Evolutionary conservation across 176 grass and related monocot species (phyloP).

Genomic region (Ananas comosus): DNA sequence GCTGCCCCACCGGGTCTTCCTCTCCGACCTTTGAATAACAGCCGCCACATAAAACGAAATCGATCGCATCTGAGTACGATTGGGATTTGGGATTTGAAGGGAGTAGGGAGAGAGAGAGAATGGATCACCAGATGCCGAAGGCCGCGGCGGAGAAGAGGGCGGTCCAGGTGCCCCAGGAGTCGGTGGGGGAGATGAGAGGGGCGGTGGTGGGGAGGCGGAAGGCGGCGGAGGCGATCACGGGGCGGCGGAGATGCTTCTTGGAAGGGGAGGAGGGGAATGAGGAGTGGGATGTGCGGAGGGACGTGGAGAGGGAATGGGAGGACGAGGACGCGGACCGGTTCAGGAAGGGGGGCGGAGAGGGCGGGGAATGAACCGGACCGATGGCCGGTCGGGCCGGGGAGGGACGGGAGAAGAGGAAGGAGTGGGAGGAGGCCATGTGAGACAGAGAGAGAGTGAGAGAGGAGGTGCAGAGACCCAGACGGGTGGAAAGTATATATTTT

Average conservation of each 20-base stretch:
- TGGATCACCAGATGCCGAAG: conserved; percentile 54
- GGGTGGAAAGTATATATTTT: too few relatives aligned
- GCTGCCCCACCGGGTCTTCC: conserved; percentile 42
- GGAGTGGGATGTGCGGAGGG: not conserved
- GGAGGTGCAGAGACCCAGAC: too few relatives aligned
- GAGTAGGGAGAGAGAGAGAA: not conserved
- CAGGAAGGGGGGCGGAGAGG: not conserved
- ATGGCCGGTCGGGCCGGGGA: not conserved
- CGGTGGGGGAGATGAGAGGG: conserved; percentile 44
- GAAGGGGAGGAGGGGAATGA: not conserved
- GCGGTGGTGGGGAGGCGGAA: not conserved
- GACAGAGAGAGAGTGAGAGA: not conserved
- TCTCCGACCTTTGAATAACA: conserved; percentile 24
- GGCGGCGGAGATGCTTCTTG: not conserved
- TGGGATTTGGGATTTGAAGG: not conserved
- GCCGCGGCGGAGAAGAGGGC: conserved; percentile 46
- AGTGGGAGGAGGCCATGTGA: not conserved
- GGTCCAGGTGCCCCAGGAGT: conserved; percentile 80
- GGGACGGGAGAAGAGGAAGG: not conserved
- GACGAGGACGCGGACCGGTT: not conserved
- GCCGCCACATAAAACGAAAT: not conserved
- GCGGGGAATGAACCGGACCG: not conserved
- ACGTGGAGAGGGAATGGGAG: not conserved
- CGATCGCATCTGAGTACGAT: not conserved
- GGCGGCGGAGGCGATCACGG: conserved; percentile 2